phyloP scores from a whole-genome alignment of 129 eudicot genomes.

The Arctium lappa region DNA sequence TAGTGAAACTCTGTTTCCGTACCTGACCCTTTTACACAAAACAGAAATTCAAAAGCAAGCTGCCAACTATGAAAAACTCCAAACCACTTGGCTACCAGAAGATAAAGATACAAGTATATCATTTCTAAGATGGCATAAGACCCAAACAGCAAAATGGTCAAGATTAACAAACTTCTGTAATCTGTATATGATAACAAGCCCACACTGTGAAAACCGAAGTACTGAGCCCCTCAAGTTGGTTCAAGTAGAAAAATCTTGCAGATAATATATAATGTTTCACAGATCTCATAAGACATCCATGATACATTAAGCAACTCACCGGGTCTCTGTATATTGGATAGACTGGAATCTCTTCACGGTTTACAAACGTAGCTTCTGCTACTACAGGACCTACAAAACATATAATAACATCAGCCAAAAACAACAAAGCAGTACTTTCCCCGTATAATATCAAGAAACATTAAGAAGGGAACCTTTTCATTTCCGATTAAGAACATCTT shows the following conservation, averaged over 20 bases:
- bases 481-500: background rate
- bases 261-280: background rate
- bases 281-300: background rate
- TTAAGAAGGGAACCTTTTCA: background rate
- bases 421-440: background rate
- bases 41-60: background rate
- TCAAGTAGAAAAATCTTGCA: background rate
- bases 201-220: background rate
- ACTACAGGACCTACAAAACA: conserved; percentile 76
- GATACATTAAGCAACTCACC: conserved; percentile 44
- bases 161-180: background rate
- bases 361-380: conserved; percentile 98
- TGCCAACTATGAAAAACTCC: background rate
- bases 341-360: conserved; percentile 91
- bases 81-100: background rate
- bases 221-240: background rate
- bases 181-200: background rate
- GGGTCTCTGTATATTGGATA: conserved; percentile 93
- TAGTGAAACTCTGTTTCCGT: background rate
- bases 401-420: conserved; percentile 5
- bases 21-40: background rate
- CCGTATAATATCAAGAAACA: background rate
- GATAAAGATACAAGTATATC: background rate
- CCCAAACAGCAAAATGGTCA: background rate
- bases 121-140: background rate